phyloP scores from a whole-genome alignment of 495 filamentous ascomycete species.

The Hypoxylon fragiforme region DNA sequence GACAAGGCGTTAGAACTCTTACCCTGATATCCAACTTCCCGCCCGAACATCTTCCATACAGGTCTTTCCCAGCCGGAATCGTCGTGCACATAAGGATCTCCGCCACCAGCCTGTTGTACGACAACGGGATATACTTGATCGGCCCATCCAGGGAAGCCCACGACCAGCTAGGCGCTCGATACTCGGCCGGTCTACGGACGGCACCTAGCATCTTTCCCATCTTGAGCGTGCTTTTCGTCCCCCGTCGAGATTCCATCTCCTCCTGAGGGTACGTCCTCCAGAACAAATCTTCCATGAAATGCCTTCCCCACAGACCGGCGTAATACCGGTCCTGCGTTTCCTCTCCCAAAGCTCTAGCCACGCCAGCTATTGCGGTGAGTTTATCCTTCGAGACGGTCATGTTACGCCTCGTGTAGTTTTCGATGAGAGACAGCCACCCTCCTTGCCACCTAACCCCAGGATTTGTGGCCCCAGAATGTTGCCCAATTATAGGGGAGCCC shows the following conservation, averaged over 20 bases:
- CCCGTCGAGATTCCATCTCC: constrained; percentile 10
- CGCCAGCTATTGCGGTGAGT: constrained; percentile 22
- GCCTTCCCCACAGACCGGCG: constrained; percentile 15
- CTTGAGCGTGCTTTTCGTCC: constrained; percentile 12
- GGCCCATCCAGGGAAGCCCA: constrained; percentile 20
- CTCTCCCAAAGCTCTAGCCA: constrained; percentile 56
- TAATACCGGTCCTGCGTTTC: constrained; percentile 12
- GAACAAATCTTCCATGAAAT: constrained; percentile 21
- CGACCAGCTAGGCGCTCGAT: constrained; percentile 18
- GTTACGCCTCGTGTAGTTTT: constrained; percentile 20
- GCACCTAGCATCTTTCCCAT: constrained; percentile 3
- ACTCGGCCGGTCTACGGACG: neutral
- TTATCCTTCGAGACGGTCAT: constrained; percentile 9
- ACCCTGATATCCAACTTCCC: constrained; percentile 20
- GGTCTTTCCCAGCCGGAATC: constrained; percentile 8
- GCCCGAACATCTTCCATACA: constrained; percentile 9
- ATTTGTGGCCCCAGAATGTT: constrained; percentile 5
- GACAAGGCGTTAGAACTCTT: constrained; percentile 3
- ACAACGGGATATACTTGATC: constrained; percentile 17
- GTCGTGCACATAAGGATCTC: constrained; percentile 7
- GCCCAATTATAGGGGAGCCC: constrained; percentile 19
- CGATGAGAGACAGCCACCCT: constrained; percentile 11
- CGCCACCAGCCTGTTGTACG: constrained; percentile 6
- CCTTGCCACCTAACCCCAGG: constrained; percentile 8
- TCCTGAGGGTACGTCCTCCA: constrained; percentile 15